Conservation (phyloP, 495 filamentous ascomycete species). For the Hypoxylon rickii region DNA sequence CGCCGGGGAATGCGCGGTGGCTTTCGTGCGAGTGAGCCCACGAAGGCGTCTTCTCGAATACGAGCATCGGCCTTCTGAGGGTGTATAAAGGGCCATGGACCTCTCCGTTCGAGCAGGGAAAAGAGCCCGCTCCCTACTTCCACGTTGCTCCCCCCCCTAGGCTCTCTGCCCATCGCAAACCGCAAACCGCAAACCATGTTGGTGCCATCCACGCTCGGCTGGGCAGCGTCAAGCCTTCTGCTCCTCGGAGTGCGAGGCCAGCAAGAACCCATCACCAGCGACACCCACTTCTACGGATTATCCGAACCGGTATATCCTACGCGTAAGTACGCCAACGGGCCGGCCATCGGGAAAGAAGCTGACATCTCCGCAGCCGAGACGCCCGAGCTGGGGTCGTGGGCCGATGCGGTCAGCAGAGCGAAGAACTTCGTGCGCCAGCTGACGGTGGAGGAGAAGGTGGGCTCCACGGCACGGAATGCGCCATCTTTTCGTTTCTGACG, state of each 20-base stretch:
- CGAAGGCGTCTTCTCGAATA: not conserved
- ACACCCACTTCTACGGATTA: not conserved
- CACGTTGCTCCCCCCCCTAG: not conserved
- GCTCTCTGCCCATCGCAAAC: too few species aligned
- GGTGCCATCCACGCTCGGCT: not conserved
- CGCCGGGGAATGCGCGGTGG: too few species aligned
- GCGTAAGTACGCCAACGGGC: not conserved
- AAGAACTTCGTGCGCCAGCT: not conserved
- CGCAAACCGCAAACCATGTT: too few species aligned
- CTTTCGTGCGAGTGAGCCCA: not conserved
- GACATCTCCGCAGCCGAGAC: not conserved
- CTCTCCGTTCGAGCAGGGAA: not conserved
- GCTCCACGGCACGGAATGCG: not conserved
- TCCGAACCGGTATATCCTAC: not conserved
- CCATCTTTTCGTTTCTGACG: not conserved
- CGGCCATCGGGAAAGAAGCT: not conserved
- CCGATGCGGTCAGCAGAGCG: not conserved
- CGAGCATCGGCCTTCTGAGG: not conserved
- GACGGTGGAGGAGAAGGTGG: not conserved
- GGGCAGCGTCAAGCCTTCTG: not conserved
- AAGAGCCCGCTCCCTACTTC: too few species aligned
- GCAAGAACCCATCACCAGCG: not conserved
- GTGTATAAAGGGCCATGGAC: not conserved
- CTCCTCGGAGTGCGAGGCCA: not conserved
- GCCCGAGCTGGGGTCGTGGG: not conserved